Base-by-base conservation (phyloP, 306 rosid genomes). In the Betula pendula region DNA sequence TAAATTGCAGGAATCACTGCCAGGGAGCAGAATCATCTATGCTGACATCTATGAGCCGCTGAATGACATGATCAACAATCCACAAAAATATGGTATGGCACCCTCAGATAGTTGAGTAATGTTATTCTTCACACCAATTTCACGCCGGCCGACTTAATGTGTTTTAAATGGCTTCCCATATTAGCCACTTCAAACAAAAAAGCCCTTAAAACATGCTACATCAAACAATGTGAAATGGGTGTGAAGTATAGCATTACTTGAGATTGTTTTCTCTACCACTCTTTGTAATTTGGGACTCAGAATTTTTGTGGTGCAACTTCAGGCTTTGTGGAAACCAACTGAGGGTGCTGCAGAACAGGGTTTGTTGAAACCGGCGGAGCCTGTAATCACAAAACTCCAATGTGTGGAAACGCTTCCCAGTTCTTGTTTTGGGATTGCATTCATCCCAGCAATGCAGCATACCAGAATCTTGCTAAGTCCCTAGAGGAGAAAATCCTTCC, bases 331-430 rank as follows among this genome's bases (percentile, higher is more conserved):
- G 85, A 79, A 79, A 79, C 89, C 0, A 78, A 72, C 12, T 62
- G 31, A 72, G 92, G 96, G 3, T 89, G 95, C 49, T 87, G 90
- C n/a, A 91, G 91, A 31, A 77, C 80, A 9, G 93, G 93, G 11
- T 16, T 77, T 22, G 5, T 74, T 27, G 96, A 90, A 84, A 72
- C 45, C 43, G 81, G 87, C 15, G 88, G 85, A 6, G 3, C 84
- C 0, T 90, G 94, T 68, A 86, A 82, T 66, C 59, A 52, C 20
- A 0, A 78, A 27, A 84, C 85, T 10, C 86, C 81, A 8, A 22
- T 24, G 2, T 87, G 96, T 29, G 38, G 22, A 5, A 73, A 89
- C 1, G 59, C 74, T 53, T 76, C 88, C 62, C 70, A 85, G 65
- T 88, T 77, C 66, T 33, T 88, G 73, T 93, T 90, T 50, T 89